Percentiles rank a stretch among this genome's conserved stretches.
These are phyloP conservation scores for Astrephomene gubernaculifera DNA, from an alignment of 139 green algal genomes.

Conservation along the genomic window DNA sequence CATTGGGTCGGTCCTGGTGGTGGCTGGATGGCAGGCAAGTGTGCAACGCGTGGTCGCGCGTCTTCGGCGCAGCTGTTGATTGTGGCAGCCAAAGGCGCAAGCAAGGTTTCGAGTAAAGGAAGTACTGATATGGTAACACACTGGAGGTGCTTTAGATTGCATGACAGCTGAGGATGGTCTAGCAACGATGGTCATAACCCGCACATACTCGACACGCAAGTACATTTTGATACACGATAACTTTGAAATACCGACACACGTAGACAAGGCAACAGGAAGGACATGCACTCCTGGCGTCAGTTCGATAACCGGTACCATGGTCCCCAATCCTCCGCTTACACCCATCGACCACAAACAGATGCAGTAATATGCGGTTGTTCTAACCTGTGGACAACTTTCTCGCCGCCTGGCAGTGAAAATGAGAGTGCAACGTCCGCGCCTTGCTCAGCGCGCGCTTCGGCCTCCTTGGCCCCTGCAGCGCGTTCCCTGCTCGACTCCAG, in stretches of 20 bases:
- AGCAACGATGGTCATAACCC: too few species aligned
- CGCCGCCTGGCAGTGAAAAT: neutral
- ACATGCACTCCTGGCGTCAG: neutral
- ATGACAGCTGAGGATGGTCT: too few species aligned
- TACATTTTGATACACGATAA: neutral
- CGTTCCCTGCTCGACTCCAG: neutral
- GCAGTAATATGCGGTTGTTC: neutral
- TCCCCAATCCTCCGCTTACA: neutral
- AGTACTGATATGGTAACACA: too few species aligned
- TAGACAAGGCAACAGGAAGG: neutral
- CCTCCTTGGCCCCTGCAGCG: neutral
- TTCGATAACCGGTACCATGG: neutral
- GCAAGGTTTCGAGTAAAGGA: too few species aligned
- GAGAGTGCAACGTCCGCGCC: neutral
- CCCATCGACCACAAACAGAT: neutral
- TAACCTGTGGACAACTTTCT: constrained; percentile 15
- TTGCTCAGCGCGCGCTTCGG: constrained; percentile 14
- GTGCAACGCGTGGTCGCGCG: neutral
- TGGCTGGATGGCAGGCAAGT: neutral
- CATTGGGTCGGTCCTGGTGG: neutral
- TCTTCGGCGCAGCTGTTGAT: neutral
- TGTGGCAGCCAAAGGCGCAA: neutral
- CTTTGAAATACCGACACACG: neutral
- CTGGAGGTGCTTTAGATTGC: too few species aligned
- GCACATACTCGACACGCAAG: neutral